Conservation (phyloP, 805 yeast species). For the Candida patagonica region DNA sequence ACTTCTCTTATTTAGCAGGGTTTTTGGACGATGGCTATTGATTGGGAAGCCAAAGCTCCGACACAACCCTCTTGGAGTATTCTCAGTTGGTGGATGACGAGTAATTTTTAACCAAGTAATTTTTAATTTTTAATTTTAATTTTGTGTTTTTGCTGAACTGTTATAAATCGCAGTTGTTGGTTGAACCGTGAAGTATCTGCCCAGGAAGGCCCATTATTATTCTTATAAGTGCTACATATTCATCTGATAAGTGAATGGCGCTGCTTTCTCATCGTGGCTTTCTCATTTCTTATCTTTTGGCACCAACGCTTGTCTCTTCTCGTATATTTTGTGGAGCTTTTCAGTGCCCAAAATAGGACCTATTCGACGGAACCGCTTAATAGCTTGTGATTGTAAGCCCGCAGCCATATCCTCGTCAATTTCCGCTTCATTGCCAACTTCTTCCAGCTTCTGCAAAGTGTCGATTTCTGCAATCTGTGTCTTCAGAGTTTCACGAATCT, state of each 20-base stretch:
- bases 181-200: not conserved
- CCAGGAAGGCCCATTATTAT: not conserved
- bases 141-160: too few relatives aligned
- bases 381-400: slow-evolving; percentile 5
- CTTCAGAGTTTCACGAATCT: slow-evolving; percentile 7
- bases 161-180: too few relatives aligned
- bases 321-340: slow-evolving; percentile 18
- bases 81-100: too few relatives aligned
- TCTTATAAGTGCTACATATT: too few relatives aligned
- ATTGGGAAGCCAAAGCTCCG: too few relatives aligned
- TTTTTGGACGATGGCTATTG: too few relatives aligned
- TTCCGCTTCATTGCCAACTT: slow-evolving; percentile 5
- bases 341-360: slow-evolving; percentile 23
- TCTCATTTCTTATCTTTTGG: slow-evolving; percentile 2
- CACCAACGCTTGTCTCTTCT: slow-evolving; percentile 11
- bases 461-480: slow-evolving; percentile 2
- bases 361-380: slow-evolving; percentile 20
- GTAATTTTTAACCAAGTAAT: too few relatives aligned
- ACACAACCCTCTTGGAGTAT: too few relatives aligned
- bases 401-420: slow-evolving; percentile 7
- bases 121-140: too few relatives aligned
- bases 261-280: not conserved
- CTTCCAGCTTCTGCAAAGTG: slow-evolving; percentile 1
- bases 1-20: slow-evolving; percentile 27
- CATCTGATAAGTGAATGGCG: not conserved